phyloP scores from a whole-genome alignment of 805 yeast genomes.

The Saturnispora sekii region DNA sequence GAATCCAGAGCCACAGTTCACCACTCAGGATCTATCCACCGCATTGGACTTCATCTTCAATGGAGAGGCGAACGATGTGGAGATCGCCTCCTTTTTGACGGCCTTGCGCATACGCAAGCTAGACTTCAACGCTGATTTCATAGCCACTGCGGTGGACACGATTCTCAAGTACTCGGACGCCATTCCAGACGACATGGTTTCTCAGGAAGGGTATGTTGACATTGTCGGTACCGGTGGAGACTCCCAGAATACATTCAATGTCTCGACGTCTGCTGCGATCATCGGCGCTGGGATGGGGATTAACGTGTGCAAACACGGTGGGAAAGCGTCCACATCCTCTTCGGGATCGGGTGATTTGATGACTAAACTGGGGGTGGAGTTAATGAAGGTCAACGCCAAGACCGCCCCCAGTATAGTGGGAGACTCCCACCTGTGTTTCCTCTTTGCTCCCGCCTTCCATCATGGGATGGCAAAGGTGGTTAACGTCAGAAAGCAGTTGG shows the following conservation, averaged over 20 bases:
- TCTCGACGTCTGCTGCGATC: conserved; percentile 88
- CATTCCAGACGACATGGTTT: conserved; percentile 37
- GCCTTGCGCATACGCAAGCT: conserved; percentile 63
- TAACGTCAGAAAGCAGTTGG: conserved; percentile 62
- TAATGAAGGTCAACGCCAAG: conserved; percentile 51
- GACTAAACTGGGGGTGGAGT: conserved; percentile 71
- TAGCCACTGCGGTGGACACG: conserved; percentile 78
- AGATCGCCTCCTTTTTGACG: conserved; percentile 70
- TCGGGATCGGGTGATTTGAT: conserved; percentile 94
- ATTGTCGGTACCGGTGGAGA: conserved; percentile 99
- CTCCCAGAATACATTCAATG: conserved; percentile 95
- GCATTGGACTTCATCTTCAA: conserved; percentile 56
- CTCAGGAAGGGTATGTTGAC: conserved; percentile 54
- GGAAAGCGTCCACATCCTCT: conserved; percentile 87
- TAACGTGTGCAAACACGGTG: conserved; percentile 89
- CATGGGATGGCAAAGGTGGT: conserved; percentile 84
- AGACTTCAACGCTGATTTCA: conserved; percentile 72
- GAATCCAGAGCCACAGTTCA: conserved; percentile 48
- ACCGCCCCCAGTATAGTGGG: conserved; percentile 53
- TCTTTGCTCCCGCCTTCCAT: conserved; percentile 93
- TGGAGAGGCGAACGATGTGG: conserved; percentile 55
- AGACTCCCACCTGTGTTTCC: conserved; percentile 47
- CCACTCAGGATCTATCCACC: conserved; percentile 51
- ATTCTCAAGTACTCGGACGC: conserved; percentile 54
- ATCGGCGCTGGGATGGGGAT: conserved; percentile 86